Evolutionary conservation across 495 filamentous ascomycete species (phyloP), one percentile per base, ranked within the genome.

Genomic region (Stereocaulon alpinum): DNA sequence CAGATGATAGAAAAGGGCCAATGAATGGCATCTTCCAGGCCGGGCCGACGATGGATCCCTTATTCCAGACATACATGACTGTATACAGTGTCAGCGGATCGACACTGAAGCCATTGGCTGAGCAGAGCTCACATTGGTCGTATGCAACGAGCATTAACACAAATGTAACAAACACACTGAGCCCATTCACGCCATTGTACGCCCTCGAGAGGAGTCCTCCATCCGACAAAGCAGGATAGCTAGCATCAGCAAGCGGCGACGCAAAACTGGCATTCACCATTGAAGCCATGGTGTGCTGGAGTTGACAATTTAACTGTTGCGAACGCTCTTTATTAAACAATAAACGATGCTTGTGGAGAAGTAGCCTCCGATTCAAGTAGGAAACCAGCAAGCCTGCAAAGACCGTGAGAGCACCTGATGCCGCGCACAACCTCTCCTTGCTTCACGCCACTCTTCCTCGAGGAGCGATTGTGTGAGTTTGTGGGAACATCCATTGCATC

Each of bases 21-120:
- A 96, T 93, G 67, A 98, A 96, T 20, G 93, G 93, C 45, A 88
- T 77, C 73, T 98, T 98, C 74, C 78, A 87, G 45, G 81, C 61
- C 24, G 90, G 89, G 30, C 93, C 93, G 45, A 80, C 80, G 68
- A 98, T 95, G 4, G 82, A 77, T 34, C 89, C 91, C 74, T 96
- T 98, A 59, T 88, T 82, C 67, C 77, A 82, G 65, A 94, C 78
- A 71, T 97, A 98, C 66, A 77, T 85, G 72, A 88, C 91, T 96
- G 65, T 15, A 43, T 59, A 48, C 32, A 22, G 51, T 56, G 43
- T 22, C 43, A 53, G 34, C 40, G 15, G 54, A 34, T 14, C 2
- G 9, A 10, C 29, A 32, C 29, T n/a, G 6, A 9, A 42, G 70
- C 34, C 3, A 32, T 17, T 24, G 18, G 10, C 14, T 40, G 9